Base-by-base conservation (phyloP, 192 early-diverging fungal species). In the Dissophora globulifera region DNA sequence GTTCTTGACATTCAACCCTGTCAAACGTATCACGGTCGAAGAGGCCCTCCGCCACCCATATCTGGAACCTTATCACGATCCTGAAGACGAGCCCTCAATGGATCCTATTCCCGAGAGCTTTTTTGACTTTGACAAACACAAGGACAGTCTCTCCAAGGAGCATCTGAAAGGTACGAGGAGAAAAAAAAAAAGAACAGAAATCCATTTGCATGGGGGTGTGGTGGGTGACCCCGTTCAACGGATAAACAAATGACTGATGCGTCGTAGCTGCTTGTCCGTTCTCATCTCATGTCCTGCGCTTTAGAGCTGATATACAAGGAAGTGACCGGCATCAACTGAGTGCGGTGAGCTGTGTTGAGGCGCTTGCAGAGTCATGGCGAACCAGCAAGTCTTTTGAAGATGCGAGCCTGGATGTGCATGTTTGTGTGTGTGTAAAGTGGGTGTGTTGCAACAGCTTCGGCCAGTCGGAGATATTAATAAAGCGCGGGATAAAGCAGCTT, bases 21-120 rank as follows among this genome's bases (percentile, higher is more conserved):
- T 80, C 31, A 90, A 92, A 50, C 89, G 98, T 30, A 93, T 98
- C 54, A 95, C 92, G 1, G 95, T 95, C 45, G 92, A 93, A 67
- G 88, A 96, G 53, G 96, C 95, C 19, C 84, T 99, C 15, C 70
- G 79, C 22, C 98, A 99, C 79, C 93, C 94, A 17, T 99, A 95
- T 79, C 78, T 99, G 70, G 84, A 86, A 43, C 72, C 76, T 10
- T 93, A 92, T 69, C 92, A 93, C 68, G 78, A 88, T 45, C 86
- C 87, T 19, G 90, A 92, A 35, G 92, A 93, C 64, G 92, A 94
- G 71, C 93, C 93, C 31, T 82, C 78, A 19, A 89, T 91, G 70
- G 83, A 84, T 11, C 89, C 90, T 31, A 88, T 94, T 69, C 89
- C 89, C 12, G 84, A 85, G 63, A 87, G 84, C 58, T 94, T 94